A percentile compares a stretch with the other conserved stretches of the same genome.
Evolutionary conservation across 1,284 basidiomycete genomes (phyloP).

Genomic region (Cyathus olla): DNA sequence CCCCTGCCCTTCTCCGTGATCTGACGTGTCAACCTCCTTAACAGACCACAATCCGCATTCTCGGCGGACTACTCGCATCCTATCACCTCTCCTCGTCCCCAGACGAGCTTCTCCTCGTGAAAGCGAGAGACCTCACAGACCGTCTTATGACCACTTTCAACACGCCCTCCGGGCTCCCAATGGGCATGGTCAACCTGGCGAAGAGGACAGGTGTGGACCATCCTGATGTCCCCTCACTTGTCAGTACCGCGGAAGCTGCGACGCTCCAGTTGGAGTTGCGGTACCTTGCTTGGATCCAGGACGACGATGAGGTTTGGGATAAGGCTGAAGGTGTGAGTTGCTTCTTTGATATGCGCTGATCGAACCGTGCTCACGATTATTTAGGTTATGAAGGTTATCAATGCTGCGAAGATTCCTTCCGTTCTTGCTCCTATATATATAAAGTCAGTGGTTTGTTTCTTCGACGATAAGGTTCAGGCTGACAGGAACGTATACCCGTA

Average conservation of each 20-base stretch:
- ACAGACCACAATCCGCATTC: conserved; percentile 55
- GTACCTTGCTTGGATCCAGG: conserved; percentile 85
- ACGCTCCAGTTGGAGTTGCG: conserved; percentile 90
- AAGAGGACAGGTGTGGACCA: conserved; percentile 75
- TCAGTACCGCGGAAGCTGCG: conserved; percentile 87
- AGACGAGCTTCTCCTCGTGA: conserved; percentile 77
- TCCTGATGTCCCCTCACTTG: conserved; percentile 70
- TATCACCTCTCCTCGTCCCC: conserved; percentile 75
- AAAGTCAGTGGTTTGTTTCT: conserved; percentile 55
- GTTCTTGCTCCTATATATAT: conserved; percentile 86
- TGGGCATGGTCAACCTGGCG: conserved; percentile 82
- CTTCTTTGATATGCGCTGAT: neutral
- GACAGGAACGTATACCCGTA: conserved; percentile 31
- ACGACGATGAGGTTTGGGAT: conserved; percentile 84
- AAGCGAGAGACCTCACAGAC: conserved; percentile 84
- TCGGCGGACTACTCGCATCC: conserved; percentile 78
- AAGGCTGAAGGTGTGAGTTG: conserved; percentile 77
- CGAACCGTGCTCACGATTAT: neutral
- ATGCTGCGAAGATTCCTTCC: conserved; percentile 60
- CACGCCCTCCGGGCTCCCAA: conserved; percentile 84
- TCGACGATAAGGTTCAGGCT: neutral
- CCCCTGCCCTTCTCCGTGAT: neutral
- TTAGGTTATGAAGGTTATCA: conserved; percentile 67
- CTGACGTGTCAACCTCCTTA: neutral
- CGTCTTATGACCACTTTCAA: conserved; percentile 87